Evolutionary conservation across 2,329 filamentous ascomycete genomes (phyloP), one percentile per base, ranked within the genome.

Genomic region (Aspergillus awamori): DNA sequence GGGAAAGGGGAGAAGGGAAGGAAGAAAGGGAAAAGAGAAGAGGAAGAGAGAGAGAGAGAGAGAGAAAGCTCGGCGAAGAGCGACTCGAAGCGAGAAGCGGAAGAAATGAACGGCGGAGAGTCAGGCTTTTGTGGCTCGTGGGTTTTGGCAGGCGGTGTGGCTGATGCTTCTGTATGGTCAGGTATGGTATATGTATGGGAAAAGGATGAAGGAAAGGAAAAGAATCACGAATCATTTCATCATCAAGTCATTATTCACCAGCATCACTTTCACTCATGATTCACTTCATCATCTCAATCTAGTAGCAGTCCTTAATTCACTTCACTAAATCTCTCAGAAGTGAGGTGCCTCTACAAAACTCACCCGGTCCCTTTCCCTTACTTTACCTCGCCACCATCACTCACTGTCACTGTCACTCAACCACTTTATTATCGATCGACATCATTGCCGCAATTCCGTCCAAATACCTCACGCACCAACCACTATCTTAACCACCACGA

Each of bases 71-170:
- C 53, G 39, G 53, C 26, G 53, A 56, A 53, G 53, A 39, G 39
- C 41, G 53, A 56, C 11, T 56, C 43, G 53, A 56, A 56, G 53
- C 53, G 53, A 45, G 65, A 61, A 63, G 60, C 59, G 66, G 63
- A 68, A 67, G 63, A 65, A 65, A 66, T 63, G 66, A 65, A 60
- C 67, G 60, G 65, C 60, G 60, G 30, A 28, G 49, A 39, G 33
- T 53, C 28, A 36, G 38, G 30, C 51, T 45, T 45, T 20, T 53
- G 61, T 57, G 53, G 43, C 30, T 52, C 13, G 28, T 62, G 61
- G 67, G 63, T 65, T 65, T 65, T 68, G 61, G 60, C 53, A 53
- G 63, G 64, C 60, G 36, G 5, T 56, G 54, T 41, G 55, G 55
- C 61, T 58, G 53, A 58, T 38, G 26, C 20, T 56, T 33, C 17